Percentiles rank a stretch among this genome's conserved stretches.
phyloP scores from a whole-genome alignment of 1,139 yeast species.

The Schwanniomyces etchellsii region DNA sequence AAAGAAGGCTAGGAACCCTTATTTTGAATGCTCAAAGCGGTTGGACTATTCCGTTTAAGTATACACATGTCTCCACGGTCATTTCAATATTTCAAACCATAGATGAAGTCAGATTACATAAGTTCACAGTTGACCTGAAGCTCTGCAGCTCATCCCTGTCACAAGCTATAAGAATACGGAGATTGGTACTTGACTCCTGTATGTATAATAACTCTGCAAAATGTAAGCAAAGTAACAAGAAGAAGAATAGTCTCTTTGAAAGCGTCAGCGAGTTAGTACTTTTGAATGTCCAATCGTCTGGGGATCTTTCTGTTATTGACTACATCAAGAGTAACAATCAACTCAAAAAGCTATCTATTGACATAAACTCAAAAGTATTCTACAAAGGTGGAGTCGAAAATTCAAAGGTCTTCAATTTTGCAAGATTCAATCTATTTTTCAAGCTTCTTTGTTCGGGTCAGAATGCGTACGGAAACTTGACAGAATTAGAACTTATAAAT shows the following conservation, averaged over 20 bases:
- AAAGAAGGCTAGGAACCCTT: constrained; percentile 19
- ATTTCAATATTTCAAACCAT: constrained; percentile 40
- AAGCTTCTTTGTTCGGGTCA: constrained; percentile 35
- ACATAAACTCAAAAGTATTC: constrained; percentile 45
- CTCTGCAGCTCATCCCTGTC: constrained; percentile 8
- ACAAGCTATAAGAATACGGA: constrained; percentile 11
- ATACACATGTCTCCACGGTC: constrained; percentile 21
- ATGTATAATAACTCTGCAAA: constrained; percentile 14
- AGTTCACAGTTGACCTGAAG: constrained; percentile 42
- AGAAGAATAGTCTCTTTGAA: constrained; percentile 21
- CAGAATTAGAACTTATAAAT: constrained; percentile 21
- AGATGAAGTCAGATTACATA: constrained; percentile 36
- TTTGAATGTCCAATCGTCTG: constrained; percentile 30
- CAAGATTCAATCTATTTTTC: constrained; percentile 37
- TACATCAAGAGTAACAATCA: constrained; percentile 20
- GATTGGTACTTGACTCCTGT: constrained; percentile 21
- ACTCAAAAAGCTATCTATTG: constrained; percentile 35
- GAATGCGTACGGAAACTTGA: constrained; percentile 27
- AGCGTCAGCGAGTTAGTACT: constrained; percentile 31
- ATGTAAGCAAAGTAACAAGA: constrained; percentile 5
- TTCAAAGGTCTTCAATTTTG: constrained; percentile 23
- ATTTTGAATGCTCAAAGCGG: constrained; percentile 39
- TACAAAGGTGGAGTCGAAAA: constrained; percentile 17
- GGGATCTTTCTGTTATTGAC: constrained; percentile 47
- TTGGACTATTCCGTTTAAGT: constrained; percentile 44